Percentiles rank a stretch among this genome's conserved stretches.
Evolutionary conservation across 2,329 filamentous ascomycete genomes (phyloP).

Genomic region (Shiraia sp.): DNA sequence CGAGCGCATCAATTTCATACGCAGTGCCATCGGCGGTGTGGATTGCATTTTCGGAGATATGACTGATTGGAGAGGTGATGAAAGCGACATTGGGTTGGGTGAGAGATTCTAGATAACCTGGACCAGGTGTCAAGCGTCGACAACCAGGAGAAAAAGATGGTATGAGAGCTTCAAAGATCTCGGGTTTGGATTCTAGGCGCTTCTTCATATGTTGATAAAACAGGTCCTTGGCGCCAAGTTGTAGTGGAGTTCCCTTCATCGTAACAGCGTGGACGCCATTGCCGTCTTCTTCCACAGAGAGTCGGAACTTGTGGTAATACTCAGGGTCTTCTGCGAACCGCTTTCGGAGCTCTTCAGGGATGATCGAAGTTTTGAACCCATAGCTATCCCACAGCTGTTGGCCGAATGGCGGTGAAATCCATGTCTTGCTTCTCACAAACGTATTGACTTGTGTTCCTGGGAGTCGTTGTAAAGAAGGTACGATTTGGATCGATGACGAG

Average conservation of each 20-base stretch:
- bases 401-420: constrained; percentile 42
- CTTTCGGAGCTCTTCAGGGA: constrained; percentile 28
- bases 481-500: constrained; percentile 48
- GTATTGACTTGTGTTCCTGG: constrained; percentile 32
- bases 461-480: constrained; percentile 44
- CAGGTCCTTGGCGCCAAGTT: constrained; percentile 39
- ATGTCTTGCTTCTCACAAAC: constrained; percentile 42
- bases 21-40: constrained; percentile 46
- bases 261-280: constrained; percentile 37
- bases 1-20: constrained; percentile 48
- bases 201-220: constrained; percentile 50
- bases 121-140: constrained; percentile 55
- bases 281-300: constrained; percentile 39
- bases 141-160: constrained; percentile 53
- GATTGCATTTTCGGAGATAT: constrained; percentile 44
- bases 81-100: constrained; percentile 46
- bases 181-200: constrained; percentile 41
- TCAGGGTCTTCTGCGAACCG: constrained; percentile 34
- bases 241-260: constrained; percentile 44
- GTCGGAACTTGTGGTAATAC: constrained; percentile 36
- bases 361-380: constrained; percentile 37
- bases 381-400: constrained; percentile 36
- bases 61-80: constrained; percentile 41
- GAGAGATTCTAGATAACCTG: constrained; percentile 57
- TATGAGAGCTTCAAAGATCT: constrained; percentile 48